Evolutionary conservation across 495 filamentous ascomycete species (phyloP), one percentile per base, ranked within the genome.

Genomic region (Talaromyces nanjingensis): DNA sequence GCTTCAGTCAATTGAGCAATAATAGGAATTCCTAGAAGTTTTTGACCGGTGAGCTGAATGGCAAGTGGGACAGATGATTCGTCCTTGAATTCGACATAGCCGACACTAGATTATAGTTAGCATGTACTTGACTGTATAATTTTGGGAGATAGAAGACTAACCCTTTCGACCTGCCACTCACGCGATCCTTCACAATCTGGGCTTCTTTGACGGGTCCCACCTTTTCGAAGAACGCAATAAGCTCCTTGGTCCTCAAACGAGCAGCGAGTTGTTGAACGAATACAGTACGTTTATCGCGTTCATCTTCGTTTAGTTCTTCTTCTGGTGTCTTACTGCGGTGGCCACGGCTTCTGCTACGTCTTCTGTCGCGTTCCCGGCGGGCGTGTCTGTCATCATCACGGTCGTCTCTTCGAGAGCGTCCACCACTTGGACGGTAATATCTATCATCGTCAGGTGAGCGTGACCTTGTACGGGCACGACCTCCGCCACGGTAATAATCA

Each of bases 1-100:
- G 94, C 96, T 80, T 99, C 96, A 67, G 96, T 97, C 72, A 96
- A 87, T 78, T 98, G 93, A 25, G 91, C 96, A 68, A 99, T 99
- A 74, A 99, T 94, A 18, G 96, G 96, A 68, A 98, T 97, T 81
- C 92, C 93, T 90, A 96, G 79, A 79, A 99, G 90, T 76, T 93
- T 96, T 80, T 98, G 96, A 74, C 96, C 96, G 73, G 96, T 99
- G 79, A 99, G 92, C 79, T 97, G 91, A 74, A 99, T 93, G 69
- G 96, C 96, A 75, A 86, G 86, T 72, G 85, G 83, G 67, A 99
- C 96, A 66, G 93, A 96, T 67, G 93, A 91, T 83, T 98, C 96
- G 72, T 89, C 86, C 72, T 92, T 94, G 77, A 99, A 99, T 82
- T 99, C 96, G 77, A 99, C 96, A 73, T 99, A 99, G 71, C 96